phyloP scores from a whole-genome alignment of 129 eudicot species.

The Flaveria brownii region DNA sequence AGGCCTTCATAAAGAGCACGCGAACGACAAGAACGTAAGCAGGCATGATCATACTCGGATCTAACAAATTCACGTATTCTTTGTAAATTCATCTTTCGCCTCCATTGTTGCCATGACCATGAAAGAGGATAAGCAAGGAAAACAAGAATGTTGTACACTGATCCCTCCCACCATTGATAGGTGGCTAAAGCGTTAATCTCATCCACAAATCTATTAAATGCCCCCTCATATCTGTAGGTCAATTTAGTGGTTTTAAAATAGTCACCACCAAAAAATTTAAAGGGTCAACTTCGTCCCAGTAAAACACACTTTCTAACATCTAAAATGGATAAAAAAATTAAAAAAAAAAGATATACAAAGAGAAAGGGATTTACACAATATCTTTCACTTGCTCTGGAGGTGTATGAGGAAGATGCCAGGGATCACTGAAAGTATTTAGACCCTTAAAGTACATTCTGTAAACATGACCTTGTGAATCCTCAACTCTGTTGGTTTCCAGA shows the following conservation, averaged over 20 bases:
- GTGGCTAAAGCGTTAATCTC: conserved; percentile 78
- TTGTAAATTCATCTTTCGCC: conserved; percentile 80
- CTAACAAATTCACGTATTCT: conserved; percentile 89
- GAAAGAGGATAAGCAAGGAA: conserved; percentile 89
- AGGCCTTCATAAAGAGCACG: conserved; percentile 98
- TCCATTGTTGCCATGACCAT: conserved; percentile 98
- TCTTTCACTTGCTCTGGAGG: conserved; percentile 91
- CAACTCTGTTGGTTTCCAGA: conserved; percentile 93
- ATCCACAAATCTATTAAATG: conserved; percentile 84
- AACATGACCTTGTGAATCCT: conserved; percentile 94
- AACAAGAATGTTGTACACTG: conserved; percentile 68
- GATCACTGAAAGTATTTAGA: conserved; percentile 80
- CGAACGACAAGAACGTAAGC: conserved; percentile 96
- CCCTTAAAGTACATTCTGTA: conserved; percentile 96
- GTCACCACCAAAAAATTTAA: background rate
- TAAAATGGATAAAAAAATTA: background rate
- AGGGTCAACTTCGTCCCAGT: conserved; percentile 5
- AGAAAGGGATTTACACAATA: conserved; percentile 61
- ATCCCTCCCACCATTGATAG: conserved; percentile 99
- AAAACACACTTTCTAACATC: conserved; percentile 1
- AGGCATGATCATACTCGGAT: conserved; percentile 96
- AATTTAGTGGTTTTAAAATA: conserved; percentile 6
- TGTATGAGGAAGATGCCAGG: conserved; percentile 94
- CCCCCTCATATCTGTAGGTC: conserved; percentile 82
- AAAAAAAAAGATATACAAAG: background rate